These are phyloP conservation scores for Penicillium malachiteum DNA, from an alignment of 495 filamentous ascomycete genomes.

Conservation along the genomic window DNA sequence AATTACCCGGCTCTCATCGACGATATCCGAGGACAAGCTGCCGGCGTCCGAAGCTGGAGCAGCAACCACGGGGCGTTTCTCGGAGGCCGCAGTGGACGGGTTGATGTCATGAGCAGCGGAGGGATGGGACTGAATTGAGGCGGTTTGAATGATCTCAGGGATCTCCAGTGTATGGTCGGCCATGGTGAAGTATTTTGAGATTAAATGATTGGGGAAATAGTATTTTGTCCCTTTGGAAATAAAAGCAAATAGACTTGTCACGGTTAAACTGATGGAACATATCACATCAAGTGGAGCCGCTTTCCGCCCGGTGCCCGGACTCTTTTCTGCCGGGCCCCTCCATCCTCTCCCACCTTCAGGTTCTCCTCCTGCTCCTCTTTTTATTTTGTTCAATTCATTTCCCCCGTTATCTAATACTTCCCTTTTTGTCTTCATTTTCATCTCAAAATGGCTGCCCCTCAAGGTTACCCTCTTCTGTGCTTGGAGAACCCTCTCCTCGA, in stretches of 20 bases:
- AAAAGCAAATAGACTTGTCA: neutral
- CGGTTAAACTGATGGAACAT: neutral
- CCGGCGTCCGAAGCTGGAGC: conserved; percentile 49
- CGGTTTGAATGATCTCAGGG: conserved; percentile 75
- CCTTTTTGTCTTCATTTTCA: conserved; percentile 8
- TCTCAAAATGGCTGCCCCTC: conserved; percentile 63
- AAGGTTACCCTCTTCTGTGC: conserved; percentile 81
- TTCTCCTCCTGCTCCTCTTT: conserved; percentile 15
- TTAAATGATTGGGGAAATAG: neutral
- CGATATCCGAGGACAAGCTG: conserved; percentile 45
- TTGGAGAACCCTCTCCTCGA: conserved; percentile 97
- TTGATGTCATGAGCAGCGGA: conserved; percentile 75
- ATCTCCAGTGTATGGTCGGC: conserved; percentile 56
- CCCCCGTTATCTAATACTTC: conserved; percentile 1
- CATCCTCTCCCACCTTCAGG: conserved; percentile 14
- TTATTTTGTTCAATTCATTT: conserved; percentile 7
- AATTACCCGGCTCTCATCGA: conserved; percentile 54
- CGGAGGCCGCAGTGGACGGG: conserved; percentile 68
- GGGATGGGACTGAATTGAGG: conserved; percentile 67
- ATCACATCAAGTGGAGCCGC: neutral
- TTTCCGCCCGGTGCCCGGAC: conserved; percentile 21
- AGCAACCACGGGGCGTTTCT: conserved; percentile 47
- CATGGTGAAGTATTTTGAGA: conserved; percentile 21
- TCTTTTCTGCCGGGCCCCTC: conserved; percentile 29
- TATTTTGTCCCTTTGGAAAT: neutral